Base-by-base conservation (phyloP, 83 land plant species). In the Picea mariana region DNA sequence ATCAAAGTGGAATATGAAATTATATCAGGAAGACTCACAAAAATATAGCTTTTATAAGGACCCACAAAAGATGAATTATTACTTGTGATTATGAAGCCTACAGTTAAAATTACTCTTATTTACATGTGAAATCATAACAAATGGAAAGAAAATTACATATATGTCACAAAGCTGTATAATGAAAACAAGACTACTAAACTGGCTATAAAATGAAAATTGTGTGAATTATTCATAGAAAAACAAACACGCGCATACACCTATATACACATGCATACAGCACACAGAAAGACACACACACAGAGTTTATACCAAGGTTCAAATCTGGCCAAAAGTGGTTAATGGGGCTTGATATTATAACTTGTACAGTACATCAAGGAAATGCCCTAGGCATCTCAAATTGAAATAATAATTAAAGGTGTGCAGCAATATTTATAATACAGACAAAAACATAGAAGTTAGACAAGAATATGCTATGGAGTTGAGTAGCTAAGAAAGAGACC, bases 401-500 rank as follows among this genome's bases (percentile, higher is more conserved):
- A 55, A 60, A 58, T 24, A 23, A 38, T 18, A 31, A 78, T 26
- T 16, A 20, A 77, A 78, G 20, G 21, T 21, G 16, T 26, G 1
- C 13, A 27, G 17, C 3, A 55, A 18, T 21, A 61, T 52, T n/a
- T 78, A 18, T 3, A n/a, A 60, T 21, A 23, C 18, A 8, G 17
- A 12, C 26, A 78, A 26, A 60, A 24, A 58, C 59, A 55, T 31
- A 24, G 27, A 55, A 26, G 21, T 6, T 55, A 24, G 79, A 27
- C 34, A 71, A 16, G 21, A 18, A 42, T 38, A 31, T 34, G 42
- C 12, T 9, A 78, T 58, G 67, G 38, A 62, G 47, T 26, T 61
- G 76, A 67, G 71, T 23, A 44, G n/a, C 3, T 62, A 79, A 78
- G 55, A 76, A 71, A 58, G 71, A 62, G 62, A 87, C 91, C 88